Conservation (phyloP, 2,329 filamentous ascomycete species). For the Fusarium sp. region DNA sequence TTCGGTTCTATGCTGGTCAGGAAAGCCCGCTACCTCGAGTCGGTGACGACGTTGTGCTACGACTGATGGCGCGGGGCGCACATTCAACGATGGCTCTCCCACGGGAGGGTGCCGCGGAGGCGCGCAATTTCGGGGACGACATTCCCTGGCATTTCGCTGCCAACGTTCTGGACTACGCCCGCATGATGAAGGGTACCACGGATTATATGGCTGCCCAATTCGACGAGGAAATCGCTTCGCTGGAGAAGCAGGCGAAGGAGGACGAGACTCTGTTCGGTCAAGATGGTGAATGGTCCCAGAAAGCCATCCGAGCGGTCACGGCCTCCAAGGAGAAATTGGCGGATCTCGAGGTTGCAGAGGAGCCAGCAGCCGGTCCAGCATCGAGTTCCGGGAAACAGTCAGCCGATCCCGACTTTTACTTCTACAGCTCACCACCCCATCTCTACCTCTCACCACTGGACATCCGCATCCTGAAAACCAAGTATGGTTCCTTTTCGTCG, state of each 20-base stretch:
- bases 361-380: slow-evolving; percentile 29
- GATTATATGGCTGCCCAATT: slow-evolving; percentile 89
- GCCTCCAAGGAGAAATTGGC: slow-evolving; percentile 80
- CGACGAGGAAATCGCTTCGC: slow-evolving; percentile 79
- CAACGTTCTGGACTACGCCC: slow-evolving; percentile 93
- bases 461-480: slow-evolving; percentile 90
- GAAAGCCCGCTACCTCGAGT: slow-evolving; percentile 84
- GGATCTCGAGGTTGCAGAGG: slow-evolving; percentile 53
- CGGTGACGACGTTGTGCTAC: slow-evolving; percentile 89
- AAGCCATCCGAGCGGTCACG: slow-evolving; percentile 80
- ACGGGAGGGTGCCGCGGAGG: slow-evolving; percentile 79
- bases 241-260: slow-evolving; percentile 83
- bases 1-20: slow-evolving; percentile 91
- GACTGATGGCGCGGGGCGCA: slow-evolving; percentile 84
- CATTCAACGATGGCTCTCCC: slow-evolving; percentile 90
- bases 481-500: slow-evolving; percentile 83
- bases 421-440: slow-evolving; percentile 88
- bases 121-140: slow-evolving; percentile 76
- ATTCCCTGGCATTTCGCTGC: slow-evolving; percentile 96
- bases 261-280: slow-evolving; percentile 93
- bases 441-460: slow-evolving; percentile 92
- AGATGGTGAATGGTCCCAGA: slow-evolving; percentile 91
- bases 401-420: slow-evolving; percentile 75
- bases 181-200: slow-evolving; percentile 93
- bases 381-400: slow-evolving; percentile 37